phyloP scores from a whole-genome alignment of 1,139 yeast species.

The Suhomyces bokatorum region DNA sequence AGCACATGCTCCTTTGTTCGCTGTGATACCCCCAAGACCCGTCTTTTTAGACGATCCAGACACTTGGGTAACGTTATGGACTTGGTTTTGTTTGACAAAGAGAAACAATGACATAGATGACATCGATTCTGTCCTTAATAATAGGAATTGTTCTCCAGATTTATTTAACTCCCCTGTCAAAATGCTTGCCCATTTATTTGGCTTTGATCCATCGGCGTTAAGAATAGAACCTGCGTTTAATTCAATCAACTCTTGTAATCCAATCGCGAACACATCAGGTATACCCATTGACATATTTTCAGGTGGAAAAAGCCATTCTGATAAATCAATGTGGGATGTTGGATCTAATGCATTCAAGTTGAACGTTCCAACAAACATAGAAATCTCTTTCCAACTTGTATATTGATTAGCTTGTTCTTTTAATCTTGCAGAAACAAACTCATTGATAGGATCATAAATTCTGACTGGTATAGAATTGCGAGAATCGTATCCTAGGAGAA shows the following conservation, averaged over 20 bases:
- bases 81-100: constrained; percentile 64
- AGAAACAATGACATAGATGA: constrained; percentile 50
- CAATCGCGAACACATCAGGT: constrained; percentile 80
- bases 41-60: constrained; percentile 84
- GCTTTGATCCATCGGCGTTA: constrained; percentile 65
- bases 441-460: constrained; percentile 86
- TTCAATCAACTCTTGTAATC: constrained; percentile 91
- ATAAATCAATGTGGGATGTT: constrained; percentile 51
- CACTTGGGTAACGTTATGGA: constrained; percentile 65
- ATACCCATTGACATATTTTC: constrained; percentile 44
- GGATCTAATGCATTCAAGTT: constrained; percentile 80
- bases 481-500: constrained; percentile 73
- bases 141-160: constrained; percentile 35
- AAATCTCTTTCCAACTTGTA: constrained; percentile 59
- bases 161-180: constrained; percentile 58
- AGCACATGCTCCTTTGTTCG: constrained; percentile 91
- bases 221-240: constrained; percentile 81
- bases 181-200: constrained; percentile 62
- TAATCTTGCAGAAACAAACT: constrained; percentile 68
- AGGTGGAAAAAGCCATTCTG: constrained; percentile 81
- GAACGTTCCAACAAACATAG: constrained; percentile 79
- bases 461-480: constrained; percentile 69
- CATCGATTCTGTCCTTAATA: constrained; percentile 46
- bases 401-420: constrained; percentile 52
- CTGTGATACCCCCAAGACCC: constrained; percentile 89